Conservation (phyloP, 2,329 filamentous ascomycete species). For the Aspergillus amoenus region DNA sequence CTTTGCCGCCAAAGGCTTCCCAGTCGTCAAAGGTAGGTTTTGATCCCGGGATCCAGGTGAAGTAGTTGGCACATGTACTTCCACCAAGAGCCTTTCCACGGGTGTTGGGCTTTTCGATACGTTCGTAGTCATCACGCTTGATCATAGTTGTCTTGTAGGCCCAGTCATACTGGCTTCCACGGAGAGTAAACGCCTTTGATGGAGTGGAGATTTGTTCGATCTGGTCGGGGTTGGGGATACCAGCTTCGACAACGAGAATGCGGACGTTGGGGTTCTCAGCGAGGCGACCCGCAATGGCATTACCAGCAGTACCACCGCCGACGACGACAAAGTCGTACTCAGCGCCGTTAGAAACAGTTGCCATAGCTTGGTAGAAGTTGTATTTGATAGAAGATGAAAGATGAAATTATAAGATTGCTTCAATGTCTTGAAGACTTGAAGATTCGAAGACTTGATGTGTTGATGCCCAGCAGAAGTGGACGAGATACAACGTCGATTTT, state of each 20-base stretch:
- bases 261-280: slow-evolving; percentile 51
- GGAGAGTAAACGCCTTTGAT: slow-evolving; percentile 55
- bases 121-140: slow-evolving; percentile 54
- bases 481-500: background rate
- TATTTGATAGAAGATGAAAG: background rate
- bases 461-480: background rate
- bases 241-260: slow-evolving; percentile 39
- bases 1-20: slow-evolving; percentile 45
- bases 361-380: background rate
- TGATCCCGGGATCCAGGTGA: slow-evolving; percentile 62
- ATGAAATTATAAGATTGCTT: background rate
- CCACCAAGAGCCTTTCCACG: slow-evolving; percentile 61
- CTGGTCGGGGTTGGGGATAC: slow-evolving; percentile 48
- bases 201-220: slow-evolving; percentile 58
- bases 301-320: slow-evolving; percentile 39
- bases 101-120: slow-evolving; percentile 64
- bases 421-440: background rate
- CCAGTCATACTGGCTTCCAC: slow-evolving; percentile 60
- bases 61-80: slow-evolving; percentile 61
- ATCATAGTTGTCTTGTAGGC: slow-evolving; percentile 63
- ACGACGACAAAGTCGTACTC: slow-evolving; percentile 33
- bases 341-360: background rate
- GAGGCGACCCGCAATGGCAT: slow-evolving; percentile 50
- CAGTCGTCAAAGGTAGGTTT: slow-evolving; percentile 57
- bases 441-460: background rate